phyloP scores from a whole-genome alignment of 768 basidiomycete species.

The Erythrobasidium yunnanense region DNA sequence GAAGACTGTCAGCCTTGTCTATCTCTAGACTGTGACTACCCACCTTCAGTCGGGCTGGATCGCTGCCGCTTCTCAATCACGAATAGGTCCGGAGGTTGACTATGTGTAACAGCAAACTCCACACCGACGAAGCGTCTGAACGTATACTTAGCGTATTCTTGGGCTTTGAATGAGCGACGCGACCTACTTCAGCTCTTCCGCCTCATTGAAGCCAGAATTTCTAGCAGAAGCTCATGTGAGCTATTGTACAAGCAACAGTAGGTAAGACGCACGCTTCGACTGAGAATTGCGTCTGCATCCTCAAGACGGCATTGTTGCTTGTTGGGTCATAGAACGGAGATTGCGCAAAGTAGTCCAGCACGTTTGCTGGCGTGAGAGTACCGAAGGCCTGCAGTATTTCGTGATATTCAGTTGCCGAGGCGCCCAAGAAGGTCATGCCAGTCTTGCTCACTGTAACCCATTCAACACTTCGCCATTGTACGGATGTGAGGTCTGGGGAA shows the following conservation, averaged over 20 bases:
- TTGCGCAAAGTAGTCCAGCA: conserved; percentile 77
- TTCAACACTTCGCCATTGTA: conserved; percentile 26
- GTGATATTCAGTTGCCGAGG: neutral
- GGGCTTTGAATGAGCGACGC: neutral
- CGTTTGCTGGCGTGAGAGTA: conserved; percentile 49
- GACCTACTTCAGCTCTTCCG: conserved; percentile 65
- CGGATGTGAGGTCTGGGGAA: conserved; percentile 13
- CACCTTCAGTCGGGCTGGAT: conserved; percentile 71
- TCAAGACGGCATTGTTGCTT: conserved; percentile 79
- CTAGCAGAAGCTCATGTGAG: no score
- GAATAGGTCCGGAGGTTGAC: conserved; percentile 68
- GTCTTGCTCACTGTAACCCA: conserved; percentile 15
- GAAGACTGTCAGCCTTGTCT: neutral
- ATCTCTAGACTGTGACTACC: conserved; percentile 34
- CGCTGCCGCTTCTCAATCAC: conserved; percentile 82
- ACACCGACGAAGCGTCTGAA: conserved; percentile 58
- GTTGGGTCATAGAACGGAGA: conserved; percentile 93
- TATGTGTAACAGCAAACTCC: conserved; percentile 74
- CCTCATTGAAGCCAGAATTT: conserved; percentile 53
- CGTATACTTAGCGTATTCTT: neutral
- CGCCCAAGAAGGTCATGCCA: neutral
- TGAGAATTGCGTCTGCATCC: conserved; percentile 82
- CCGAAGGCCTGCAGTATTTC: conserved; percentile 12
- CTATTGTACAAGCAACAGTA: no score
- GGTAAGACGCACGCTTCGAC: conserved; percentile 51